Percentiles rank a stretch among this genome's conserved stretches.
Evolutionary conservation across 805 yeast genomes (phyloP).

Genomic region (Tetrapisispora phaffii): DNA sequence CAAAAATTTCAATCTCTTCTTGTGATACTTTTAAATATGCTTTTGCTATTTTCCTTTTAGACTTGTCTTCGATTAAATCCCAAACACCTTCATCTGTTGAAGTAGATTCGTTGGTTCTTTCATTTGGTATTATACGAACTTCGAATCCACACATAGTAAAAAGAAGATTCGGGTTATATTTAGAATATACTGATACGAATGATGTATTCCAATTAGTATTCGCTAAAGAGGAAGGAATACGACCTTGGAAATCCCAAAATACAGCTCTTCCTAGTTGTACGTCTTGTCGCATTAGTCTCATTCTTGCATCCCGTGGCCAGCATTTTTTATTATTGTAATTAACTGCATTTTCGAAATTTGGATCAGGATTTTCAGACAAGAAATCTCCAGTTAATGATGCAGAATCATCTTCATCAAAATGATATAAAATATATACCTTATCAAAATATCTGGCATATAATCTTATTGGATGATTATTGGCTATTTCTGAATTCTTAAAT

Average conservation of each 20-base stretch:
- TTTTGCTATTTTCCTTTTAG: slow-evolving; percentile 80
- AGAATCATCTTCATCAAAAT: slow-evolving; percentile 65
- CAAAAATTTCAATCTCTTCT: slow-evolving; percentile 70
- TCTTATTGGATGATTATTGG: slow-evolving; percentile 64
- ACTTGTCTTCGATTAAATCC: slow-evolving; percentile 62
- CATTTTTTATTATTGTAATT: slow-evolving; percentile 84
- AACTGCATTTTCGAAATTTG: slow-evolving; percentile 74
- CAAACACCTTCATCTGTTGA: slow-evolving; percentile 78
- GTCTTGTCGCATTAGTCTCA: slow-evolving; percentile 84
- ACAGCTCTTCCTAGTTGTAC: slow-evolving; percentile 88
- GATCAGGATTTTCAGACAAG: slow-evolving; percentile 81
- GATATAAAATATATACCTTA: slow-evolving; percentile 66
- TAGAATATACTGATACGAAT: slow-evolving; percentile 79
- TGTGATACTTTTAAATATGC: slow-evolving; percentile 79
- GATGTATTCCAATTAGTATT: slow-evolving; percentile 71
- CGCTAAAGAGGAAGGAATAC: slow-evolving; percentile 70
- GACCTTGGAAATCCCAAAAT: slow-evolving; percentile 76
- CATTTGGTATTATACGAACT: slow-evolving; percentile 73
- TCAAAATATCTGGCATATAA: slow-evolving; percentile 78
- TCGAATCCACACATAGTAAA: slow-evolving; percentile 95
- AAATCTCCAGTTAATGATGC: slow-evolving; percentile 66
- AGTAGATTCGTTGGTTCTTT: slow-evolving; percentile 43
- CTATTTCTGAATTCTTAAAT: slow-evolving; percentile 49
- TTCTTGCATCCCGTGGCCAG: slow-evolving; percentile 90
- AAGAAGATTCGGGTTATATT: slow-evolving; percentile 78